Conservation (phyloP, 306 rosid genomes). For the Datisca glomerata region DNA sequence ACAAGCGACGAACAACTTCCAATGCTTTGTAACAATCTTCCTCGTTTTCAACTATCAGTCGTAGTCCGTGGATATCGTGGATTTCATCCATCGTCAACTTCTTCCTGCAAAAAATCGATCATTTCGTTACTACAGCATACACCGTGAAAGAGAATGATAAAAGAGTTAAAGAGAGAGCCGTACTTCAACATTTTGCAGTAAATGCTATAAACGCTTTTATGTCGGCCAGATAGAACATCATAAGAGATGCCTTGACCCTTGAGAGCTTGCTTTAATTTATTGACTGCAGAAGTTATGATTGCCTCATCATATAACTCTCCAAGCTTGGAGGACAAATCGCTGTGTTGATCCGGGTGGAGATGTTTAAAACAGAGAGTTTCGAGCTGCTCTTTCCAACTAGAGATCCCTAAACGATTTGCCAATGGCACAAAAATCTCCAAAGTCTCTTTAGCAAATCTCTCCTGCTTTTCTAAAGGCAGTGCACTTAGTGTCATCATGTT, state of each 20-base stretch:
- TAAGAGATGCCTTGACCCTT: constrained; percentile 61
- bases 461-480: constrained; percentile 54
- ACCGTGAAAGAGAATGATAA: not conserved
- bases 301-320: constrained; percentile 66
- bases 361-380: constrained; percentile 86
- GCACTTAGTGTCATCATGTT: constrained; percentile 91
- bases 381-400: constrained; percentile 81
- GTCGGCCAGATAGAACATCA: constrained; percentile 75
- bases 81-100: constrained; percentile 69
- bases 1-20: constrained; percentile 52
- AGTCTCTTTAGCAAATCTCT: constrained; percentile 94
- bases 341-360: constrained; percentile 58
- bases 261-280: constrained; percentile 51
- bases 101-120: constrained; percentile 48
- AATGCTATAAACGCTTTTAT: constrained; percentile 84
- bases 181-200: constrained; percentile 88
- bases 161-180: constrained; percentile 5
- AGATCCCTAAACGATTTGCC: constrained; percentile 90
- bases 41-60: constrained; percentile 81
- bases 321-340: constrained; percentile 69
- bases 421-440: constrained; percentile 94
- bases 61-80: constrained; percentile 89
- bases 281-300: constrained; percentile 56
- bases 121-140: not conserved
- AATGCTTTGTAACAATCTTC: constrained; percentile 83